Evolutionary conservation across 305 asterid genomes (phyloP).

Genomic region (Plantago lanceolata): DNA sequence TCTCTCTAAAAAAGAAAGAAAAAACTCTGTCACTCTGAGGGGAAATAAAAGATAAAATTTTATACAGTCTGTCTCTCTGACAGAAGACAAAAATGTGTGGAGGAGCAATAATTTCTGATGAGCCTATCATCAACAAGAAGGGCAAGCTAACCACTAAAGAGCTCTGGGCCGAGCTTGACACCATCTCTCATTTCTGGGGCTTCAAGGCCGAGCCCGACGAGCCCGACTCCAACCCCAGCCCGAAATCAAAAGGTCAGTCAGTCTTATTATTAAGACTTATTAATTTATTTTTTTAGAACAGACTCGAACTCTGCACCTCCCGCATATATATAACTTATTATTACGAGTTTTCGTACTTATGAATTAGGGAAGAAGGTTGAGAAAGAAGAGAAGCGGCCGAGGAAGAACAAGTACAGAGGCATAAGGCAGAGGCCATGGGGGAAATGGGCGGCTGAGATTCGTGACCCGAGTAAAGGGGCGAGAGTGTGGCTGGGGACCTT

Average conservation of each 20-base stretch:
- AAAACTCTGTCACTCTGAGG: too few relatives aligned
- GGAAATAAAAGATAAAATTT: too few relatives aligned
- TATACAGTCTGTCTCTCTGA: conserved; percentile 21
- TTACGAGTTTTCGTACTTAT: too few relatives aligned
- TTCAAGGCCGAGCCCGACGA: conserved; percentile 26
- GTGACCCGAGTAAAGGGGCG: conserved; percentile 66
- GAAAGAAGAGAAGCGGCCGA: conserved; percentile 34
- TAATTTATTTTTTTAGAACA: too few relatives aligned
- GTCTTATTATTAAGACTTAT: too few relatives aligned
- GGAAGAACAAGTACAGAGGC: conserved; percentile 70
- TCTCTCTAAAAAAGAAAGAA: background rate
- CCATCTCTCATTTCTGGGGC: conserved; percentile 55
- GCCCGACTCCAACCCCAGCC: conserved; percentile 18
- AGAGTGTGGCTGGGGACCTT: conserved; percentile 84
- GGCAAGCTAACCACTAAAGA: conserved; percentile 42
- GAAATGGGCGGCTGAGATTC: conserved; percentile 89
- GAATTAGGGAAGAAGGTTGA: conserved; percentile 26
- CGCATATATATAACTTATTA: too few relatives aligned
- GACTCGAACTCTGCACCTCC: too few relatives aligned
- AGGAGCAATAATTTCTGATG: conserved; percentile 67
- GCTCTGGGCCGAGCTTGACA: conserved; percentile 61
- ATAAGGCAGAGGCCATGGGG: conserved; percentile 92
- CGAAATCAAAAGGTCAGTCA: conserved; percentile 35
- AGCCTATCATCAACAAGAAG: conserved; percentile 36
- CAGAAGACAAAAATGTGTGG: conserved; percentile 57